A percentile compares a stretch with the other conserved stretches of the same genome.
Evolutionary conservation across 345 rosid genomes (phyloP).

Genomic region (Corymbia maculata): DNA sequence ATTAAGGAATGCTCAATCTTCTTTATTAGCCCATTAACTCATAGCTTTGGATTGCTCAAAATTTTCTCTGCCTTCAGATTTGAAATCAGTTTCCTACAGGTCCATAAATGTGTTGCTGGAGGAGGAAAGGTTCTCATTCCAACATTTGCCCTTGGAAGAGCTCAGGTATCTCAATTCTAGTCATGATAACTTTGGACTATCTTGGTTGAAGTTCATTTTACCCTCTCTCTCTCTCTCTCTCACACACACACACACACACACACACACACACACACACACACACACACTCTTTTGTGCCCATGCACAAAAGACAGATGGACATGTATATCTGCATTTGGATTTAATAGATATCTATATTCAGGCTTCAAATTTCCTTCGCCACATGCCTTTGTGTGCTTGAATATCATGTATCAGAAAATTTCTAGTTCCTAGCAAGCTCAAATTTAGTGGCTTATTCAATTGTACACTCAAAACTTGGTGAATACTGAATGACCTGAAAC

Average conservation of each 20-base stretch:
- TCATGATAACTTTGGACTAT: not conserved
- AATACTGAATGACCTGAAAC: not conserved
- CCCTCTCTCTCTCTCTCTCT: not conserved
- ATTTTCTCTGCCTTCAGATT: not conserved
- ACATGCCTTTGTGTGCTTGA: not conserved
- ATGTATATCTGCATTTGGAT: not conserved
- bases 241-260: not conserved
- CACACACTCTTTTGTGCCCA: not conserved
- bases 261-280: not conserved
- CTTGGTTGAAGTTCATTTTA: not conserved
- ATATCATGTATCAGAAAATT: not conserved
- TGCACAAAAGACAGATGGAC: not conserved
- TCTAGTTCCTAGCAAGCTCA: not conserved
- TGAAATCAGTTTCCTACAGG: conserved; percentile 28
- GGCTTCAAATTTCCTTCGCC: not conserved
- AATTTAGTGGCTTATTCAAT: not conserved
- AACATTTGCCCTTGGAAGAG: conserved; percentile 96
- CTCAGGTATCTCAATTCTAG: conserved; percentile 47
- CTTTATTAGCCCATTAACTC: not conserved
- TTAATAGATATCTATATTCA: not conserved
- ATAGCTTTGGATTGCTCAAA: not conserved
- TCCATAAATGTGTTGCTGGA: conserved; percentile 78
- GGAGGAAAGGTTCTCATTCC: conserved; percentile 98
- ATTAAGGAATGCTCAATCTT: not conserved
- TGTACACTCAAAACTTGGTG: not conserved